Percentiles rank a stretch among this genome's conserved stretches.
These are phyloP conservation scores for Auricularia sp. DNA, from an alignment of 768 basidiomycete genomes.

Conservation along the genomic window DNA sequence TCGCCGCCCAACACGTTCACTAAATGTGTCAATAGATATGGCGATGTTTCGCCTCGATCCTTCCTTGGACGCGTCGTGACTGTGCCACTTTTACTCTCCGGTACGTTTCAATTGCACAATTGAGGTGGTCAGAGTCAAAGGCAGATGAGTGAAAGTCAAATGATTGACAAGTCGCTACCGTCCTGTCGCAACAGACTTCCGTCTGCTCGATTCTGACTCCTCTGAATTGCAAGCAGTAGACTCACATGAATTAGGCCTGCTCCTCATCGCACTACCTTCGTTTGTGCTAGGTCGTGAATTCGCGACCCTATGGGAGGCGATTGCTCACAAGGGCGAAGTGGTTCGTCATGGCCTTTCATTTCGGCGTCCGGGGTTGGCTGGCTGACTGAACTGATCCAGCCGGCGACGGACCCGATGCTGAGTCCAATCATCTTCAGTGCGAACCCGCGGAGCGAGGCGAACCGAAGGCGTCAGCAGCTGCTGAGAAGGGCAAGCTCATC, in stretches of 20 bases:
- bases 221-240: no score
- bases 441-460: background rate
- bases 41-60: conserved; percentile 83
- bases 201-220: no score
- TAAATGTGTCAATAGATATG: conserved; percentile 40
- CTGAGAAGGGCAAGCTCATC: no score
- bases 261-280: conserved; percentile 82
- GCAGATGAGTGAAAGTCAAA: background rate
- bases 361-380: background rate
- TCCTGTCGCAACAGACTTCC: no score
- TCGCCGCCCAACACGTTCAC: background rate
- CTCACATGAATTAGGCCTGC: conserved; percentile 30
- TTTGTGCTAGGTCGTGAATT: conserved; percentile 91
- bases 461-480: no score
- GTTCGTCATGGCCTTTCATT: background rate
- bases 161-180: no score
- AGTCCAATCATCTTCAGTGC: background rate
- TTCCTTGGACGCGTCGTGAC: conserved; percentile 81
- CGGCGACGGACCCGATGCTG: background rate
- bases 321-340: conserved; percentile 33
- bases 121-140: background rate
- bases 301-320: conserved; percentile 79
- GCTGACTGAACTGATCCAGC: no score
- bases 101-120: background rate
- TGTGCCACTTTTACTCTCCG: conserved; percentile 77